Conservation (phyloP, 2,329 filamentous ascomycete species). For the Stylonectria norvegica region DNA sequence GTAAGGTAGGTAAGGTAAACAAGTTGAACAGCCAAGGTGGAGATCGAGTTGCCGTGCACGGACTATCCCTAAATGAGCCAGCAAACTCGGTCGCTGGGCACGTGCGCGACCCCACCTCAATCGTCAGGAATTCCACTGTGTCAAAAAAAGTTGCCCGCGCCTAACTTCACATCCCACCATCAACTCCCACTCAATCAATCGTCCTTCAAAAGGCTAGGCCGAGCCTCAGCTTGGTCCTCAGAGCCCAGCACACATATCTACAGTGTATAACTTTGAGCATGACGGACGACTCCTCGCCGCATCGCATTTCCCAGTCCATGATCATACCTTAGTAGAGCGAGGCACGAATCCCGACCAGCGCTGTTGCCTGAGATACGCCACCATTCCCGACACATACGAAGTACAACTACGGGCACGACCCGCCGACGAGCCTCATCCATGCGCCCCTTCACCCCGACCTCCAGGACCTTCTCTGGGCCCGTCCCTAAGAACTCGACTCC, state of each 20-base stretch:
- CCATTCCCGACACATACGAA: slow-evolving; percentile 14
- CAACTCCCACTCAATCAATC: slow-evolving; percentile 12
- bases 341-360: slow-evolving; percentile 5
- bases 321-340: slow-evolving; percentile 17
- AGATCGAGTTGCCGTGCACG: slow-evolving; percentile 17
- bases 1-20: no score
- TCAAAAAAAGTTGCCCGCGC: slow-evolving; percentile 21
- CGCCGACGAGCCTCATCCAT: slow-evolving; percentile 16
- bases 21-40: no score
- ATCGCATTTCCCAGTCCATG: slow-evolving; percentile 23
- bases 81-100: slow-evolving; percentile 20
- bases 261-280: slow-evolving; percentile 24
- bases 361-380: slow-evolving; percentile 28
- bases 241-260: not conserved
- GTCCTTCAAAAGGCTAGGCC: not conserved
- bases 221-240: not conserved
- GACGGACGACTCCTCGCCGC: slow-evolving; percentile 20
- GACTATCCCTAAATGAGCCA: slow-evolving; percentile 10
- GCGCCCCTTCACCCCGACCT: slow-evolving; percentile 32
- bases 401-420: slow-evolving; percentile 8
- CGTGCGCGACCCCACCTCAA: slow-evolving; percentile 30
- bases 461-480: slow-evolving; percentile 34
- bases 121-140: slow-evolving; percentile 22
- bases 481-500: slow-evolving; percentile 37
- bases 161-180: slow-evolving; percentile 12